A percentile compares a stretch with the other conserved stretches of the same genome.
These are phyloP conservation scores for Bipolaris gigantea DNA, from an alignment of 2,329 filamentous ascomycete species.

Conservation along the genomic window DNA sequence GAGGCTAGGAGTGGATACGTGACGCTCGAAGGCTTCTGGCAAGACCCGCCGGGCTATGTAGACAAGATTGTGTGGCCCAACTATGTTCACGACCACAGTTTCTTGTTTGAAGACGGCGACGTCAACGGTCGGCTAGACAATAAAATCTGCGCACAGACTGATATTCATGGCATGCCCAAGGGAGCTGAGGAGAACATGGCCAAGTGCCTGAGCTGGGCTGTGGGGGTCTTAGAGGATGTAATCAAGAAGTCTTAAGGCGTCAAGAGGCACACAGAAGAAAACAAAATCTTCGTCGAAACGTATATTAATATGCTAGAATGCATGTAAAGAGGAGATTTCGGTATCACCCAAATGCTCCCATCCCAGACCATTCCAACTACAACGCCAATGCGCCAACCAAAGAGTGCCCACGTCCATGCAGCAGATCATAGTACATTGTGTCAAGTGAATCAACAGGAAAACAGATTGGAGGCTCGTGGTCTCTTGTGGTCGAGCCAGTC, in stretches of 20 bases:
- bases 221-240: slow-evolving; percentile 25
- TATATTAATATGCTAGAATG: slow-evolving; percentile 12
- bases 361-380: neutral
- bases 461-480: neutral
- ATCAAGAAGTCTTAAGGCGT: slow-evolving; percentile 17
- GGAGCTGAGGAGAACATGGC: slow-evolving; percentile 42
- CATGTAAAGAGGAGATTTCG: neutral
- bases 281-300: neutral
- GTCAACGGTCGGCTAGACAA: slow-evolving; percentile 61
- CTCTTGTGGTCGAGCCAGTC: neutral
- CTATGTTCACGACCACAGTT: slow-evolving; percentile 78
- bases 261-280: neutral
- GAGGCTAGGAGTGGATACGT: slow-evolving; percentile 75
- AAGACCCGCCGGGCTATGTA: slow-evolving; percentile 90
- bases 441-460: neutral
- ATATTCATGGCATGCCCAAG: slow-evolving; percentile 45
- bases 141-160: slow-evolving; percentile 37
- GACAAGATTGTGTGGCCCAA: slow-evolving; percentile 96
- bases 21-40: slow-evolving; percentile 85
- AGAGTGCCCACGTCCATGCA: slow-evolving; percentile 16
- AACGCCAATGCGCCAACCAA: slow-evolving; percentile 19
- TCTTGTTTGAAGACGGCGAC: slow-evolving; percentile 72
- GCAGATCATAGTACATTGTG: slow-evolving; percentile 20
- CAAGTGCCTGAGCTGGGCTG: slow-evolving; percentile 38
- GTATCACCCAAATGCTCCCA: neutral